Base-by-base conservation (phyloP, 2,329 filamentous ascomycete genomes). In the Ophiostoma tasmaniense region DNA sequence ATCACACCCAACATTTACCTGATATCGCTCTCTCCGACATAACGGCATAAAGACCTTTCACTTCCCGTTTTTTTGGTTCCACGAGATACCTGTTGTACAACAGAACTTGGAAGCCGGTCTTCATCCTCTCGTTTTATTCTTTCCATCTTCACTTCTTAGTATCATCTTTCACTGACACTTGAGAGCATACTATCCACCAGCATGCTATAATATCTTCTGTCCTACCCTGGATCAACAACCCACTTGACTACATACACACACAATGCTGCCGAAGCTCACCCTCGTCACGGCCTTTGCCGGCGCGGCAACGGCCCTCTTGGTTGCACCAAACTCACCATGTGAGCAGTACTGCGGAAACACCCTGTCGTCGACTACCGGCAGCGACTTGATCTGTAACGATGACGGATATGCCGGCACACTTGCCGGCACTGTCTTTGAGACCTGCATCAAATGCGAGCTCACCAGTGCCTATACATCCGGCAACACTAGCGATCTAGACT, bases 281-380 rank as follows among this genome's bases (percentile, higher is more conserved):
- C 69, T 75, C 35, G 45, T 71, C 66, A 68, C 71, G n/a, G 69
- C 69, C 50, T 37, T 71, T n/a, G 70, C 71, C 28, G 68, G 69
- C 62, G 71, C 69, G 30, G 74, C 74, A 10, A 70, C 67, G 28
- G 76, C 75, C 55, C 71, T 87, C 30, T 75, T 83, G 39, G 82
- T 83, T 61, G 76, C 82, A 0, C 73, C 78, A 0, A 77, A 77
- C 42, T 87, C 85, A 28, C 80, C 82, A 20, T 87, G 85, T 76
- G 76, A 77, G 45, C 75, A 77, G 33, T 76, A 79, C 42, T 87
- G 85, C 75, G 85, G 85, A 74, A 87, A 87, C 69, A 80, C 83
- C 4, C 78, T 84, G 50, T 76, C 78, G 14, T 73, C 77, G 5
- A 86, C 84, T 0, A 77, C 81, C 76, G n/a, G 71, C 79, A 1